phyloP scores from a whole-genome alignment of 1,284 basidiomycete species.

The Puccinia horiana region DNA sequence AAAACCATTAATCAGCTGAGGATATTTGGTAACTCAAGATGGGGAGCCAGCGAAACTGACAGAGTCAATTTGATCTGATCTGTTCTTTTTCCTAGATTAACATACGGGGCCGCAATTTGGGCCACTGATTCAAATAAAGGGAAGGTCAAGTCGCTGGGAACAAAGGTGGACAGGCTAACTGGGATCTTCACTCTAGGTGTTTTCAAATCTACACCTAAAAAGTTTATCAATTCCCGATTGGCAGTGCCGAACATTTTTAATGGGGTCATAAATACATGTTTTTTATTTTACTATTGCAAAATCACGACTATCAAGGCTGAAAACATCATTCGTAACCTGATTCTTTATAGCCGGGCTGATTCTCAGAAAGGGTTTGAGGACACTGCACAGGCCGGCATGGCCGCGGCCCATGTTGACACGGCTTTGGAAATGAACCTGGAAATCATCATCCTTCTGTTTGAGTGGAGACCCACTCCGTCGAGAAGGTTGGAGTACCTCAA shows the following conservation, averaged over 20 bases:
- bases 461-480: neutral
- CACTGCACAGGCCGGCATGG: neutral
- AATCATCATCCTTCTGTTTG: neutral
- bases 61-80: no score
- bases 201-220: neutral
- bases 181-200: neutral
- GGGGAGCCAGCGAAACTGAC: no score
- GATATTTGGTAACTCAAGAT: neutral
- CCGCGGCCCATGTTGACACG: neutral
- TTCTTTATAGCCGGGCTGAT: neutral
- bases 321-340: neutral
- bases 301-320: neutral
- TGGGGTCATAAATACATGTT: neutral
- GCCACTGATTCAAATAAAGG: neutral
- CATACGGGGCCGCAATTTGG: neutral
- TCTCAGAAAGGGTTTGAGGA: neutral
- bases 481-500: neutral
- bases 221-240: neutral
- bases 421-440: neutral
- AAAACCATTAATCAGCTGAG: no score
- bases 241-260: no score
- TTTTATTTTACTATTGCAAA: neutral
- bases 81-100: no score
- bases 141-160: neutral
- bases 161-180: neutral